Conservation (phyloP, 139 green algal genomes). For the Haematococcus lacustris region DNA sequence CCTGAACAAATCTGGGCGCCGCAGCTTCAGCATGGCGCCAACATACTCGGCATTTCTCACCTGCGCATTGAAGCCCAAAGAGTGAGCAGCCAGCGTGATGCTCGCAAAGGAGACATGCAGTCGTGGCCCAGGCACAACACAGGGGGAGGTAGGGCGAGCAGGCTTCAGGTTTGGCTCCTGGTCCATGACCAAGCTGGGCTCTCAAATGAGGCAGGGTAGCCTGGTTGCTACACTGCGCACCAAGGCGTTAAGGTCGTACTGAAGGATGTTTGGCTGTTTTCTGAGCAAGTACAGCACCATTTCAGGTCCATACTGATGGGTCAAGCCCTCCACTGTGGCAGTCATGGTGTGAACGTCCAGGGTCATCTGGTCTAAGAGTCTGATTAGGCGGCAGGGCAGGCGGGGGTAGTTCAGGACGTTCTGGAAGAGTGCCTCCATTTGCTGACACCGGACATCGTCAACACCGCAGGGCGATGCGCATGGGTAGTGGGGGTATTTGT, state of each 20-base stretch:
- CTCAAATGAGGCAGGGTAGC: slow-evolving; percentile 13
- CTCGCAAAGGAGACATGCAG: too few relatives aligned
- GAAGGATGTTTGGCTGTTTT: slow-evolving; percentile 12
- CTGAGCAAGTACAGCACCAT: slow-evolving; percentile 15
- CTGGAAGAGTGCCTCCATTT: slow-evolving; percentile 51
- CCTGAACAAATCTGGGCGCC: slow-evolving; percentile 17
- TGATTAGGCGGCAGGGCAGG: slow-evolving; percentile 16
- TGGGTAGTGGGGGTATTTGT: slow-evolving; percentile 21
- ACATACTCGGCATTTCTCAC: slow-evolving; percentile 10
- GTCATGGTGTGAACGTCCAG: slow-evolving; percentile 19
- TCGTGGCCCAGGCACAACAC: too few relatives aligned
- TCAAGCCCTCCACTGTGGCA: slow-evolving; percentile 13
- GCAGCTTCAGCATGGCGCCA: slow-evolving; percentile 23
- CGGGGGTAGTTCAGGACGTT: slow-evolving; percentile 41
- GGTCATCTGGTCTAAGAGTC: slow-evolving; percentile 2
- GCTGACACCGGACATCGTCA: slow-evolving; percentile 10
- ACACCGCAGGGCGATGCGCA: slow-evolving; percentile 9
- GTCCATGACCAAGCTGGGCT: too few relatives aligned
- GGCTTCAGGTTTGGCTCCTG: too few relatives aligned
- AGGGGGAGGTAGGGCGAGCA: too few relatives aligned
- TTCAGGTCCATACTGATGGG: slow-evolving; percentile 15
- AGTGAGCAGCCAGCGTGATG: too few relatives aligned
- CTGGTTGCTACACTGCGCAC: slow-evolving; percentile 1
- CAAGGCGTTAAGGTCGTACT: slow-evolving; percentile 8
- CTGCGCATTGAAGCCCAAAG: background rate